phyloP scores from a whole-genome alignment of 1,284 basidiomycete genomes.

The Trametes sp. region DNA sequence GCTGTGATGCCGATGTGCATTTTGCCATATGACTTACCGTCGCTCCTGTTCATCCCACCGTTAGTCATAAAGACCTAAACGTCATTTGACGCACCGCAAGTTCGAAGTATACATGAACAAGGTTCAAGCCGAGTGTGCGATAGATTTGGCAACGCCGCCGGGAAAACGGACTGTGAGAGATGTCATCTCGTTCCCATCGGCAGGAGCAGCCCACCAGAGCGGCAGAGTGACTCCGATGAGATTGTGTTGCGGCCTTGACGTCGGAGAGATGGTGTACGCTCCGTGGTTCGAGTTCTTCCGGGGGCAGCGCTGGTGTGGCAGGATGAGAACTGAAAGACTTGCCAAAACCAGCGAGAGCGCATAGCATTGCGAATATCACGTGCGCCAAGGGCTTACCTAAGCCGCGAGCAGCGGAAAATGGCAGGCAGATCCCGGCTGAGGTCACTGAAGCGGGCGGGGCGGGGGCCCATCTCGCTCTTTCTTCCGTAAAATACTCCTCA shows the following conservation, averaged over 20 bases:
- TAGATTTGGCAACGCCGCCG: background rate
- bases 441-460: conserved; percentile 2
- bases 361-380: background rate
- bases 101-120: no score
- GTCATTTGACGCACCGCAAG: background rate
- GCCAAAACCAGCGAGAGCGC: conserved; percentile 6
- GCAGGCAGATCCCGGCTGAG: conserved; percentile 13
- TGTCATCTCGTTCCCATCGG: conserved; percentile 13
- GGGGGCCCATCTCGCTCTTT: conserved; percentile 12
- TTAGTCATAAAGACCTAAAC: background rate
- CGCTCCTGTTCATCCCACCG: background rate
- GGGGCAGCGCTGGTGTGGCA: background rate
- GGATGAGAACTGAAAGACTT: conserved; percentile 19
- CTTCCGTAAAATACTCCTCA: conserved; percentile 27
- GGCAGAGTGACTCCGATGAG: background rate
- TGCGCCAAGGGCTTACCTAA: conserved; percentile 5
- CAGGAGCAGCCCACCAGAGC: background rate
- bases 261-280: conserved; percentile 12
- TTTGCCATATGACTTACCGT: background rate
- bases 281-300: conserved; percentile 10
- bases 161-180: background rate
- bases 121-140: background rate
- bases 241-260: background rate
- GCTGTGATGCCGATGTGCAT: background rate
- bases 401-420: conserved; percentile 2